phyloP scores from a whole-genome alignment of 108 stramenopile species.

The Discostella stelligeroides region DNA sequence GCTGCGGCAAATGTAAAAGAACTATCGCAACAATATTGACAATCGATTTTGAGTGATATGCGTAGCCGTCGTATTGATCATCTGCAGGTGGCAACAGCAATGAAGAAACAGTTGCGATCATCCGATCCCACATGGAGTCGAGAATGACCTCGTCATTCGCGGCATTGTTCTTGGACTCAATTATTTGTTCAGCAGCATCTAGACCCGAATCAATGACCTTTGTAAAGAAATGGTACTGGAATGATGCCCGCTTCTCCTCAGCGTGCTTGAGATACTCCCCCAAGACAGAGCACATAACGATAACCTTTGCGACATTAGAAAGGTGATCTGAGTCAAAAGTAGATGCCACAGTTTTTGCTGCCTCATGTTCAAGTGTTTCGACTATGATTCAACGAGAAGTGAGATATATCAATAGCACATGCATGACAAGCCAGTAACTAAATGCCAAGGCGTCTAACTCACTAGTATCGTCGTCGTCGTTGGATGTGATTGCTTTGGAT shows the following conservation, averaged over 20 bases:
- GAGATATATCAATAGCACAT: background rate
- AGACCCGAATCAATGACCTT: slow-evolving; percentile 55
- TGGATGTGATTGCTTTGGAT: background rate
- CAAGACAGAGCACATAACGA: slow-evolving; percentile 58
- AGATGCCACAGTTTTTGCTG: slow-evolving; percentile 55
- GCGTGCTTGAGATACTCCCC: slow-evolving; percentile 40
- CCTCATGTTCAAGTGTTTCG: slow-evolving; percentile 63
- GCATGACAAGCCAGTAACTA: background rate
- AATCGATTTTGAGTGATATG: slow-evolving; percentile 45
- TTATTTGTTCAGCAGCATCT: slow-evolving; percentile 41
- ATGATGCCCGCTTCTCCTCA: slow-evolving; percentile 14
- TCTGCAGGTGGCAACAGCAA: slow-evolving; percentile 32
- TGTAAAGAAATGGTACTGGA: slow-evolving; percentile 55
- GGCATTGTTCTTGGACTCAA: slow-evolving; percentile 29
- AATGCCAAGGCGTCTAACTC: background rate
- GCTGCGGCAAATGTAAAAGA: slow-evolving; percentile 27
- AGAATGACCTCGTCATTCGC: slow-evolving; percentile 21
- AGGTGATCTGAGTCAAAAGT: slow-evolving; percentile 49
- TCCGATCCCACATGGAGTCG: slow-evolving; percentile 46
- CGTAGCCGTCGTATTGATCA: slow-evolving; percentile 36
- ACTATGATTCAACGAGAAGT: slow-evolving; percentile 10
- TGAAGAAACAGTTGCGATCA: slow-evolving; percentile 26
- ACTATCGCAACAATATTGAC: slow-evolving; percentile 42
- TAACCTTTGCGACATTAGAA: slow-evolving; percentile 47
- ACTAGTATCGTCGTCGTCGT: slow-evolving; percentile 14